Evolutionary conservation across 441 rosid species (phyloP).

Genomic region (Euphorbia schlechtendalii): DNA sequence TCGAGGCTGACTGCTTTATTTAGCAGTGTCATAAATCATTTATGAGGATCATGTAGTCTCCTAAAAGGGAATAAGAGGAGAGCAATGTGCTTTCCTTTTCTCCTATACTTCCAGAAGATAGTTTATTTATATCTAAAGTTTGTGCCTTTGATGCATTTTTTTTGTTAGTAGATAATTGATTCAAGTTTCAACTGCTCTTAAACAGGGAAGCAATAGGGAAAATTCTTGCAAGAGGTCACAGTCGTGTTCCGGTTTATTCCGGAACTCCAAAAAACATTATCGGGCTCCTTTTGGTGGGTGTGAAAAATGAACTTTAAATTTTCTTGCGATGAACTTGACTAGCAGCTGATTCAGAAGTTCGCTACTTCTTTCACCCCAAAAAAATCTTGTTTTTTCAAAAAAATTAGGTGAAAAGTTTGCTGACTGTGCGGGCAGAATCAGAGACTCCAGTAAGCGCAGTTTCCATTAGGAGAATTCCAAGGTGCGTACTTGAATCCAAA

Average conservation of each 20-base stretch:
- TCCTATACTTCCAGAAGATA: not conserved
- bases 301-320: slow-evolving; percentile 8
- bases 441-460: slow-evolving; percentile 94
- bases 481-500: slow-evolving; percentile 32
- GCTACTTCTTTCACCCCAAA: slow-evolving; percentile 5
- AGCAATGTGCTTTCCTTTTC: not conserved
- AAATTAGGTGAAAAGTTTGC: slow-evolving; percentile 81
- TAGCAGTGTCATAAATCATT: slow-evolving; percentile 21
- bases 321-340: not conserved
- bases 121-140: slow-evolving; percentile 2
- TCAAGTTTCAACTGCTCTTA: slow-evolving; percentile 5
- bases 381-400: slow-evolving; percentile 1
- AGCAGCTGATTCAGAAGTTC: slow-evolving; percentile 6
- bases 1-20: slow-evolving; percentile 24
- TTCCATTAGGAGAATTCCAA: slow-evolving; percentile 82
- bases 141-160: not conserved
- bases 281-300: slow-evolving; percentile 80
- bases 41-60: slow-evolving; percentile 23
- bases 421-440: slow-evolving; percentile 90
- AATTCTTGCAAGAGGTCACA: slow-evolving; percentile 91
- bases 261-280: slow-evolving; percentile 75
- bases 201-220: slow-evolving; percentile 95
- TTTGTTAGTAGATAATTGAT: slow-evolving; percentile 4
- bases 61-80: not conserved
- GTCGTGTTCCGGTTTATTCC: slow-evolving; percentile 87